phyloP scores from a whole-genome alignment of 768 basidiomycete genomes.

The Russula sp. region DNA sequence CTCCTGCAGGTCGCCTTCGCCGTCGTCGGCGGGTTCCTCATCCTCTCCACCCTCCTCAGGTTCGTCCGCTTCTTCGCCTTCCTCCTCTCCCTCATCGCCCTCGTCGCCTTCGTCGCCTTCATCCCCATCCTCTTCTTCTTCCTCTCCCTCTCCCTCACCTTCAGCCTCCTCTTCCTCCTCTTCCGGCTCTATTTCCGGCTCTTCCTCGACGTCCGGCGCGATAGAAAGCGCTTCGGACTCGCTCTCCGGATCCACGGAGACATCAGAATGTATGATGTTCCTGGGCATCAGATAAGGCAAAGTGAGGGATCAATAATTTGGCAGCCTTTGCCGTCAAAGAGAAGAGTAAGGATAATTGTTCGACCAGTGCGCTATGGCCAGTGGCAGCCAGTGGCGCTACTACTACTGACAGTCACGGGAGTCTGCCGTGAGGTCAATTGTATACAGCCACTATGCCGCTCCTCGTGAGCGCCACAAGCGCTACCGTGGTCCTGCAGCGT shows the following conservation, averaged over 20 bases:
- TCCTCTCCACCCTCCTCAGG: conserved; percentile 23
- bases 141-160: conserved; percentile 36
- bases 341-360: neutral
- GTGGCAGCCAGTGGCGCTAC: neutral
- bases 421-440: too few relatives aligned
- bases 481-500: neutral
- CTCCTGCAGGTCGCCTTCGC: conserved; percentile 25
- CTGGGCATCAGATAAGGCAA: conserved; percentile 12
- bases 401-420: too few relatives aligned
- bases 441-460: too few relatives aligned
- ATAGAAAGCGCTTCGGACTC: conserved; percentile 19
- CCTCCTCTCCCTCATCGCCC: conserved; percentile 25
- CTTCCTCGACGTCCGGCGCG: conserved; percentile 32
- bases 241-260: conserved; percentile 21
- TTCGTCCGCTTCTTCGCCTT: conserved; percentile 12
- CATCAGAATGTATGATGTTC: conserved; percentile 22
- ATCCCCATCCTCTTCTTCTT: conserved; percentile 27
- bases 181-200: conserved; percentile 38
- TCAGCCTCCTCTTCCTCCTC: conserved; percentile 29
- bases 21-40: conserved; percentile 21
- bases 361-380: neutral
- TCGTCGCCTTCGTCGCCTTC: conserved; percentile 36
- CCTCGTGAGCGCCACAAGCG: neutral
- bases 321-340: neutral
- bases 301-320: neutral